A percentile compares a stretch with the other conserved stretches of the same genome.
Conservation (phyloP, 148 eudicot genomes). For the Dianthus caryophyllus region DNA sequence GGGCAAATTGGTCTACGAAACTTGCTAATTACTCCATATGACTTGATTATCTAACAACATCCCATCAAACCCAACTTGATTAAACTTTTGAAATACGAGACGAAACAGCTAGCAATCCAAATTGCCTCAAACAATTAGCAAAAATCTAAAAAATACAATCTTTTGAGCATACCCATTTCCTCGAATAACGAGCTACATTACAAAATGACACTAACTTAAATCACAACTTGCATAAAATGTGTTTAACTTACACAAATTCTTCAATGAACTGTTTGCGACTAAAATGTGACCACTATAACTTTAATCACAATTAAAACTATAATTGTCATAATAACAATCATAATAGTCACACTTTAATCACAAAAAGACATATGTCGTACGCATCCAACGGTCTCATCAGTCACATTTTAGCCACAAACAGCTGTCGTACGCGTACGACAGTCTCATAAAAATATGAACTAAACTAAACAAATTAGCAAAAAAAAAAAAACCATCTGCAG, state of each 20-base stretch:
- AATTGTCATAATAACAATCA: no score
- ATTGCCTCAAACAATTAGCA: constrained; percentile 1
- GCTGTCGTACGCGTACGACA: no score
- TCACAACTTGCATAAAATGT: not conserved
- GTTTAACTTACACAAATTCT: no score
- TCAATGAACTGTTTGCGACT: no score
- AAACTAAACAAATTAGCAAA: not conserved
- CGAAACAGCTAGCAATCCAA: constrained; percentile 4
- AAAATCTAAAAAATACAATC: not conserved
- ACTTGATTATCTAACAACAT: not conserved
- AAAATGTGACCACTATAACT: no score
- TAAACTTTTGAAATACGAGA: not conserved
- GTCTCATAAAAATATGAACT: not conserved
- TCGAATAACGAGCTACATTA: constrained; percentile 3
- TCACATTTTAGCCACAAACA: no score
- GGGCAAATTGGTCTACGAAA: constrained; percentile 6
- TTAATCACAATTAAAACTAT: no score
- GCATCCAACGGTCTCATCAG: no score
- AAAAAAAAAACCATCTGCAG: constrained; percentile 15
- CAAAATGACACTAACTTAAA: not conserved
- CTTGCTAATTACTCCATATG: constrained; percentile 13
- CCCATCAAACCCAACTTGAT: not conserved
- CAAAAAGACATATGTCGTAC: not conserved
- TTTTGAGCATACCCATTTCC: constrained; percentile 6
- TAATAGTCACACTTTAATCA: no score